Conservation (phyloP, 148 eudicot species). For the Heliamphora exappendiculata region DNA sequence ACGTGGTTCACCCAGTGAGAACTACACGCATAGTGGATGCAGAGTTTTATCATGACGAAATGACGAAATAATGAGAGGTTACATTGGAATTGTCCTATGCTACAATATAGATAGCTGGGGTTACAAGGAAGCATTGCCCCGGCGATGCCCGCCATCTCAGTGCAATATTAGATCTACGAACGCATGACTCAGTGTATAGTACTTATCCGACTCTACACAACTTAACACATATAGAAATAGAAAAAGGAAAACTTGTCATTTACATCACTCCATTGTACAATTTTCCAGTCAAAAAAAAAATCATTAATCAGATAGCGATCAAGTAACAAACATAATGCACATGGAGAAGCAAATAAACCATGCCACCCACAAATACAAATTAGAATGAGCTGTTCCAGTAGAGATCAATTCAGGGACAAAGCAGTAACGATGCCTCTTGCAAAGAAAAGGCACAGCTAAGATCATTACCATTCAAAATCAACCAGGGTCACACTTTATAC, state of each 20-base stretch:
- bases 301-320: not conserved
- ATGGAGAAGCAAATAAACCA: not conserved
- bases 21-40: too few species aligned
- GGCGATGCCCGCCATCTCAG: too few species aligned
- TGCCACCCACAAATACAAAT: not conserved
- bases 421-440: not conserved
- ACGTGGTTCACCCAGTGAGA: too few species aligned
- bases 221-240: not conserved
- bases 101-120: too few species aligned
- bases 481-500: conserved; percentile 2
- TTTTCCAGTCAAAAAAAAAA: not conserved
- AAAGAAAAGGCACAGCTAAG: not conserved
- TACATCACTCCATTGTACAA: not conserved
- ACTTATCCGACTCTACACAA: too few species aligned
- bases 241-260: too few species aligned
- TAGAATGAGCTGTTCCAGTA: not conserved
- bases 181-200: too few species aligned
- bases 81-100: too few species aligned
- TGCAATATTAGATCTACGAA: too few species aligned
- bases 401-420: not conserved
- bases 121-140: too few species aligned
- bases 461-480: not conserved
- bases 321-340: not conserved
- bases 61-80: too few species aligned
- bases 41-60: too few species aligned